phyloP scores from a whole-genome alignment of 192 early-diverging fungal species.

The Glomus cerebriforme region DNA sequence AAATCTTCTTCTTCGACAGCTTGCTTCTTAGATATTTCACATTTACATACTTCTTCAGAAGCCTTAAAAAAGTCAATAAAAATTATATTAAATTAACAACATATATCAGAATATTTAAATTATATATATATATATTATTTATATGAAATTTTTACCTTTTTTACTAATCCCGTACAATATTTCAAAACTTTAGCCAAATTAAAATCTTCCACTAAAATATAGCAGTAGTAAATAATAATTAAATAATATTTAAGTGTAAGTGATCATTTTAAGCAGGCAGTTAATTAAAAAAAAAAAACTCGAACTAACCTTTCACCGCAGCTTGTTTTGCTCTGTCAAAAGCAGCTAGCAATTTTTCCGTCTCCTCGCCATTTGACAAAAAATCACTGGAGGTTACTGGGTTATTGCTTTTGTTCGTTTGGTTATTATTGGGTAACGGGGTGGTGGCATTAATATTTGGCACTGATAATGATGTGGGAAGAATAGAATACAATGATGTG shows the following conservation, averaged over 20 bases:
- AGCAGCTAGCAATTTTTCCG: slow-evolving; percentile 38
- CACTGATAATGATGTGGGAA: background rate
- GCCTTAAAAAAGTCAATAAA: background rate
- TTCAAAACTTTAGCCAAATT: slow-evolving; percentile 66
- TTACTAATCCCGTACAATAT: slow-evolving; percentile 45
- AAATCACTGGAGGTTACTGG: background rate
- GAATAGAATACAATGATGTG: slow-evolving; percentile 18
- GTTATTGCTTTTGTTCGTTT: background rate
- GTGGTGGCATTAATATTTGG: background rate
- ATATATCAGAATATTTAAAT: background rate
- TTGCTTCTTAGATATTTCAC: slow-evolving; percentile 57
- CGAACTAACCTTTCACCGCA: slow-evolving; percentile 60
- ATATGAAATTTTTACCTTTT: slow-evolving; percentile 40
- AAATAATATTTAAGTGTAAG: slow-evolving; percentile 19
- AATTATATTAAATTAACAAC: background rate
- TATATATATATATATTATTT: background rate
- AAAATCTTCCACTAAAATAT: slow-evolving; percentile 66
- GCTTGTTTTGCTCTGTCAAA: slow-evolving; percentile 54
- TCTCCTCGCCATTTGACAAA: slow-evolving; percentile 6
- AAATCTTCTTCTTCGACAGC: slow-evolving; percentile 74
- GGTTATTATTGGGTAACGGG: background rate
- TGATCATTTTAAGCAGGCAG: background rate
- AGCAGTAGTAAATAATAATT: slow-evolving; percentile 15
- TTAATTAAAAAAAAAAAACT: slow-evolving; percentile 33
- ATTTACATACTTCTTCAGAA: slow-evolving; percentile 9